A percentile compares a stretch with the other conserved stretches of the same genome.
These are phyloP conservation scores for Nitzschia sp. DNA, from an alignment of 108 stramenopile genomes.

Conservation along the genomic window DNA sequence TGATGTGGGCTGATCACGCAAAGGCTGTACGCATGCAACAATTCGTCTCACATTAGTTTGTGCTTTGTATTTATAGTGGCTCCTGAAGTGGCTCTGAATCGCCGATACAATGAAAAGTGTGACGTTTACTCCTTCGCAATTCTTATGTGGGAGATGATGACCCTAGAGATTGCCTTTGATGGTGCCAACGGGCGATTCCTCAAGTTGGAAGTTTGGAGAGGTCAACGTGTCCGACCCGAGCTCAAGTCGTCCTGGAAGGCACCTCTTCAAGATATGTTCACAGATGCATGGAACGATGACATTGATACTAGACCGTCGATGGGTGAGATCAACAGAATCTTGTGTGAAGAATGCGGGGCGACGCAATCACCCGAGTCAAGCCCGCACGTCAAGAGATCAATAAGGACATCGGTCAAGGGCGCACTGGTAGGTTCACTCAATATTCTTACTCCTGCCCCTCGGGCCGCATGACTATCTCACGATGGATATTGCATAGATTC, in stretches of 20 bases:
- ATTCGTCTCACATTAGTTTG: not conserved
- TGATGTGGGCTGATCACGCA: no score
- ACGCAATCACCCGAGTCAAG: no score
- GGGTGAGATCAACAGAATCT: not conserved
- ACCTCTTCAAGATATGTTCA: constrained; percentile 17
- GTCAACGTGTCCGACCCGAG: constrained; percentile 32
- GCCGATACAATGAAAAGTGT: constrained; percentile 67
- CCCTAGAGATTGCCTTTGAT: constrained; percentile 48
- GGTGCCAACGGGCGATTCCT: constrained; percentile 1
- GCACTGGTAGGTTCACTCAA: no score
- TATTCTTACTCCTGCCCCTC: no score
- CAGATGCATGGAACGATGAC: constrained; percentile 28
- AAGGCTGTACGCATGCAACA: no score
- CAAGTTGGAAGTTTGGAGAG: constrained; percentile 17
- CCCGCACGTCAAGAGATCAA: no score
- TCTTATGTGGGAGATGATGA: constrained; percentile 66
- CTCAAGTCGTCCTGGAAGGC: constrained; percentile 20
- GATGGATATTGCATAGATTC: no score
- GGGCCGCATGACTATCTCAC: no score
- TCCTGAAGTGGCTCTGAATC: constrained; percentile 50
- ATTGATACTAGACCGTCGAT: constrained; percentile 8
- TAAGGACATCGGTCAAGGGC: no score
- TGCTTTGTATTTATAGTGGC: not conserved
- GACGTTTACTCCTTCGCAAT: constrained; percentile 81
- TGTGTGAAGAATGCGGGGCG: constrained; percentile 1